These are phyloP conservation scores for Colletotrichum trifolii DNA, from an alignment of 2,329 filamentous ascomycete species.

Conservation along the genomic window DNA sequence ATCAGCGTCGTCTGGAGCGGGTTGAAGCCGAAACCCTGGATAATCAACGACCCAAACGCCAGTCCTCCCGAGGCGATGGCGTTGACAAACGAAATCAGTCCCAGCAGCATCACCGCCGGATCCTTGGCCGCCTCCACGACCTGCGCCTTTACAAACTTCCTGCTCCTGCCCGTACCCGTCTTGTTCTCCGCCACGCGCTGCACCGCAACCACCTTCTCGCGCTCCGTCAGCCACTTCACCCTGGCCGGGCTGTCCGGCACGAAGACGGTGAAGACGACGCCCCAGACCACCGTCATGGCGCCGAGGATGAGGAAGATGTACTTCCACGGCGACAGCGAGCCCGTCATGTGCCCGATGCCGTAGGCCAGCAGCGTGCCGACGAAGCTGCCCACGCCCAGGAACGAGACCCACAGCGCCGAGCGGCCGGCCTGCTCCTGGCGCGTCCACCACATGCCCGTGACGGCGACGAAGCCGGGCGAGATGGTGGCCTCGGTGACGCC, in stretches of 20 bases:
- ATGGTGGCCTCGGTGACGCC: slow-evolving; percentile 49
- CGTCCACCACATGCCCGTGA: slow-evolving; percentile 53
- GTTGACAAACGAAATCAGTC: slow-evolving; percentile 33
- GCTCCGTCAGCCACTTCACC: slow-evolving; percentile 45
- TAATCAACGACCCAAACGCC: slow-evolving; percentile 50
- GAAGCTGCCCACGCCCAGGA: slow-evolving; percentile 49
- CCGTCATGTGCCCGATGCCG: slow-evolving; percentile 46
- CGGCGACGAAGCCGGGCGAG: slow-evolving; percentile 49
- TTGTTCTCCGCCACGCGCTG: slow-evolving; percentile 44
- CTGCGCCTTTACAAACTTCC: slow-evolving; percentile 23
- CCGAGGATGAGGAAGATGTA: slow-evolving; percentile 51
- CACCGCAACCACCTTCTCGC: slow-evolving; percentile 42
- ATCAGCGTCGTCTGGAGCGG: slow-evolving; percentile 65
- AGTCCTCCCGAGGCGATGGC: slow-evolving; percentile 28
- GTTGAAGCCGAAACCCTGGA: slow-evolving; percentile 66
- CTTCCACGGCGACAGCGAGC: slow-evolving; percentile 44
- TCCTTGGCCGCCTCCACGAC: slow-evolving; percentile 40
- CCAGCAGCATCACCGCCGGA: slow-evolving; percentile 40
- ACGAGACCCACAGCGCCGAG: slow-evolving; percentile 51
- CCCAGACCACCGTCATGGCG: slow-evolving; percentile 43
- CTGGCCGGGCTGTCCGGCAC: slow-evolving; percentile 45
- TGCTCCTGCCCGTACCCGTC: slow-evolving; percentile 39
- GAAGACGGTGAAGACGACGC: slow-evolving; percentile 41
- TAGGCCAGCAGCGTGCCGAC: slow-evolving; percentile 48
- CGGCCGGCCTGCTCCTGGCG: slow-evolving; percentile 50